phyloP scores from a whole-genome alignment of 2,329 filamentous ascomycete species.

The Trichoderma cornu-damae region DNA sequence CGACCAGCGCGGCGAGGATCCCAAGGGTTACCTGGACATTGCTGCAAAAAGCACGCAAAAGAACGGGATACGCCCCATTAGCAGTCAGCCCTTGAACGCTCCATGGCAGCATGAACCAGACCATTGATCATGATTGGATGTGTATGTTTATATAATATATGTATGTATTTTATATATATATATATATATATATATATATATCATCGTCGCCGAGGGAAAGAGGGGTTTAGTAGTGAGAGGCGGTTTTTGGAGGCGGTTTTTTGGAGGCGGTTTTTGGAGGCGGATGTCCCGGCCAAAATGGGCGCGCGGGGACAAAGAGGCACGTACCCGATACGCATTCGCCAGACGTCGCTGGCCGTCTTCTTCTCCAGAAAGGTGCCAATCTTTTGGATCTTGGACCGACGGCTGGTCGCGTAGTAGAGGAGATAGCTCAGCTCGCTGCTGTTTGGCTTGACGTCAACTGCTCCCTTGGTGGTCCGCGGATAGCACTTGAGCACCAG shows the following conservation, averaged over 20 bases:
- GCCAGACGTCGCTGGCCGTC: constrained; percentile 86
- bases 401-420: constrained; percentile 91
- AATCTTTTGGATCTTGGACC: constrained; percentile 94
- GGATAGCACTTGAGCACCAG: constrained; percentile 96
- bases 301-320: not conserved
- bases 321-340: constrained; percentile 73
- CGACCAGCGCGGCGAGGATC: constrained; percentile 85
- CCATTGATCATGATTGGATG: no score
- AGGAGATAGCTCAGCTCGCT: constrained; percentile 95
- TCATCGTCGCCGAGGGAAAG: constrained; percentile 9
- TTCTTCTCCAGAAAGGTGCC: constrained; percentile 92
- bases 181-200: no score
- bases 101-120: no score
- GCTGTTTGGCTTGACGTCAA: constrained; percentile 91
- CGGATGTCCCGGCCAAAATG: constrained; percentile 7
- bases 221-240: no score
- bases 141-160: no score
- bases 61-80: constrained; percentile 1
- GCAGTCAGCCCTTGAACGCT: no score
- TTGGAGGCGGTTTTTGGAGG: no score
- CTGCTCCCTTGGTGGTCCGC: constrained; percentile 80
- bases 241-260: no score
- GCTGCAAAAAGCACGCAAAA: constrained; percentile 46
- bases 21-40: constrained; percentile 94
- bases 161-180: no score